Conservation (phyloP, 257 asterid genomes). For the Handroanthus guayacan region DNA sequence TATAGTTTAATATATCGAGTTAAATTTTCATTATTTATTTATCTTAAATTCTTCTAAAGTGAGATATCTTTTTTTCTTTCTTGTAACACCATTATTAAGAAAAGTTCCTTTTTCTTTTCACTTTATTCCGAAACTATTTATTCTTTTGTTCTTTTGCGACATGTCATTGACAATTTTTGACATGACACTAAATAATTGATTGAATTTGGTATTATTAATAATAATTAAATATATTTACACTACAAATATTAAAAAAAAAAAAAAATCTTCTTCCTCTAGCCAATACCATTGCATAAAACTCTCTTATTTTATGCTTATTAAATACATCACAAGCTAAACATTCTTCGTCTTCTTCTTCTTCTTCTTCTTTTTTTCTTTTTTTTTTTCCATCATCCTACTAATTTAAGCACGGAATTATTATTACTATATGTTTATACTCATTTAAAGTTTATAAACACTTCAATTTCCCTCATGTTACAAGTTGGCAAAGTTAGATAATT, state of each 20-base stretch:
- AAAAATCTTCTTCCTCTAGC: background rate
- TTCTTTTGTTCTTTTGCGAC: background rate
- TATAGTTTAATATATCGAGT: background rate
- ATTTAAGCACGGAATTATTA: too few relatives aligned
- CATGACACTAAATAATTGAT: background rate
- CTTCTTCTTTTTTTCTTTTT: too few relatives aligned
- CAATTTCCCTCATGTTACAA: too few relatives aligned
- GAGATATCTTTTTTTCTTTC: background rate
- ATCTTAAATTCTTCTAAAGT: background rate
- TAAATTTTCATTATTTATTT: too few relatives aligned
- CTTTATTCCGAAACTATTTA: conserved; percentile 10
- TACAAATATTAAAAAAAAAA: background rate
- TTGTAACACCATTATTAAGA: background rate
- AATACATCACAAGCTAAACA: too few relatives aligned
- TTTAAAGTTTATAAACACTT: too few relatives aligned
- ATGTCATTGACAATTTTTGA: background rate
- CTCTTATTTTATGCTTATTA: too few relatives aligned
- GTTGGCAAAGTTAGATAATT: too few relatives aligned
- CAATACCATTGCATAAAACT: too few relatives aligned
- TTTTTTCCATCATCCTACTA: too few relatives aligned
- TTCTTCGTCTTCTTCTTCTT: too few relatives aligned
- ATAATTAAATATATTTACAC: background rate
- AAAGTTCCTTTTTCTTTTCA: background rate
- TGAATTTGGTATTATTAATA: background rate
- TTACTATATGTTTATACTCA: too few relatives aligned